Percentiles rank a stretch among this genome's conserved stretches.
phyloP scores from a whole-genome alignment of 2,329 filamentous ascomycete genomes.

The Ascochyta rabiei region DNA sequence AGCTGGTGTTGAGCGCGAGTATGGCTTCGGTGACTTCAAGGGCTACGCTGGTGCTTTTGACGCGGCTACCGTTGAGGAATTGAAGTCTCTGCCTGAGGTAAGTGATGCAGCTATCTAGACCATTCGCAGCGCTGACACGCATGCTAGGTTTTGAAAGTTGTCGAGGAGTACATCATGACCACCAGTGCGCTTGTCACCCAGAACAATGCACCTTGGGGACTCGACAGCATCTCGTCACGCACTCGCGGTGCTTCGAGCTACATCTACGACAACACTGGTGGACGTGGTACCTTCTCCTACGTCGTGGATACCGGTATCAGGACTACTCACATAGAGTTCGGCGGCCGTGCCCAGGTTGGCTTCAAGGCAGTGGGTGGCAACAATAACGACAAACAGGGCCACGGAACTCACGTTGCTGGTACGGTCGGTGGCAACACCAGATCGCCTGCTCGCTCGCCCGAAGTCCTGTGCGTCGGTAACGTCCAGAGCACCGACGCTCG shows the following conservation, averaged over 20 bases:
- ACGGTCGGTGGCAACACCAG: slow-evolving; percentile 34
- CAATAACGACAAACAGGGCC: slow-evolving; percentile 36
- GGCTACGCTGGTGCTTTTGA: slow-evolving; percentile 43
- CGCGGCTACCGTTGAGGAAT: slow-evolving; percentile 35
- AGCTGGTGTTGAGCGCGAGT: slow-evolving; percentile 38
- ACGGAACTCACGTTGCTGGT: slow-evolving; percentile 45
- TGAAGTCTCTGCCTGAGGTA: slow-evolving; percentile 38
- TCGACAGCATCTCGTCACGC: slow-evolving; percentile 39
- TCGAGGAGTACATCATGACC: slow-evolving; percentile 37
- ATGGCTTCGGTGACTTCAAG: slow-evolving; percentile 37
- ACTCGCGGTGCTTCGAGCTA: slow-evolving; percentile 26
- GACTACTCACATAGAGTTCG: slow-evolving; percentile 55
- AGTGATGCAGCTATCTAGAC: neutral
- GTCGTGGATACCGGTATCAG: slow-evolving; percentile 70
- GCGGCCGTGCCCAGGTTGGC: slow-evolving; percentile 37
- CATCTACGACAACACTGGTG: slow-evolving; percentile 34
- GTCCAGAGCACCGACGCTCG: slow-evolving; percentile 33
- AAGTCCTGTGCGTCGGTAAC: slow-evolving; percentile 47
- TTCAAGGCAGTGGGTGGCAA: slow-evolving; percentile 32
- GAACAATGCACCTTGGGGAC: slow-evolving; percentile 33
- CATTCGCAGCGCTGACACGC: neutral
- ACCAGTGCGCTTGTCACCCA: slow-evolving; percentile 30
- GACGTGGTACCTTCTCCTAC: slow-evolving; percentile 50
- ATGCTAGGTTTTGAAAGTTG: slow-evolving; percentile 31
- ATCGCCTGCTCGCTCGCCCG: slow-evolving; percentile 44